A percentile compares a stretch with the other conserved stretches of the same genome.
Conservation (phyloP, 2,329 filamentous ascomycete genomes). For the Epichloe baconii region DNA sequence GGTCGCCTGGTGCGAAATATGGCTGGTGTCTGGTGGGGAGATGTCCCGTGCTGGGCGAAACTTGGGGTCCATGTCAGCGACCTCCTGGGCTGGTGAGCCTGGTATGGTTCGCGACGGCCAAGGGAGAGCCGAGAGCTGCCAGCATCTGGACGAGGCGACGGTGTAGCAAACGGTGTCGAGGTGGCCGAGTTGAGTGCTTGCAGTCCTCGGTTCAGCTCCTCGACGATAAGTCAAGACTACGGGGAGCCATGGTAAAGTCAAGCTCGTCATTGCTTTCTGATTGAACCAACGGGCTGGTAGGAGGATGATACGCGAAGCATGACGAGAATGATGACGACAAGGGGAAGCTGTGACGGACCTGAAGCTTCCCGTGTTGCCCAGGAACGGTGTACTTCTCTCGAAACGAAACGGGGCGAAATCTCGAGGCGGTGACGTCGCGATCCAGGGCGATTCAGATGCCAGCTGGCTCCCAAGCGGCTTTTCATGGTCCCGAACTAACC, state of each 20-base stretch:
- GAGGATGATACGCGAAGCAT: constrained; percentile 73
- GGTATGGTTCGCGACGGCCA: constrained; percentile 53
- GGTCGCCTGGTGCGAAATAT: constrained; percentile 46
- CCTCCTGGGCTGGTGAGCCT: constrained; percentile 66
- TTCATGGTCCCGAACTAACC: background rate
- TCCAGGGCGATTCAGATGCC: constrained; percentile 25
- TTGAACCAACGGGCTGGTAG: constrained; percentile 85
- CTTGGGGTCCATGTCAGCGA: constrained; percentile 52
- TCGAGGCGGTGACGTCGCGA: constrained; percentile 43
- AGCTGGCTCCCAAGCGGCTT: background rate
- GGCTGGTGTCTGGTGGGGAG: constrained; percentile 38
- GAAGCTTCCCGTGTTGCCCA: constrained; percentile 23
- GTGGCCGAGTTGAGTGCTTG: constrained; percentile 60
- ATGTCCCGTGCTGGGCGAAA: constrained; percentile 23
- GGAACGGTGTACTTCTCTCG: constrained; percentile 20
- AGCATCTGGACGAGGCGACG: constrained; percentile 21
- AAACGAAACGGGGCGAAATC: constrained; percentile 34
- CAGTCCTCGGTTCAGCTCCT: constrained; percentile 36
- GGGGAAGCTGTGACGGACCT: constrained; percentile 36
- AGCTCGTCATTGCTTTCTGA: constrained; percentile 71
- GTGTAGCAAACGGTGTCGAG: constrained; percentile 28
- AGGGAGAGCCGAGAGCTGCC: constrained; percentile 16
- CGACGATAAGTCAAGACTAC: constrained; percentile 35
- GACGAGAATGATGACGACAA: constrained; percentile 61
- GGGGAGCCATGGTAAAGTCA: constrained; percentile 41